Evolutionary conservation across 2,329 filamentous ascomycete species (phyloP), one percentile per base, ranked within the genome.

Genomic region (Colletotrichum tabaci): DNA sequence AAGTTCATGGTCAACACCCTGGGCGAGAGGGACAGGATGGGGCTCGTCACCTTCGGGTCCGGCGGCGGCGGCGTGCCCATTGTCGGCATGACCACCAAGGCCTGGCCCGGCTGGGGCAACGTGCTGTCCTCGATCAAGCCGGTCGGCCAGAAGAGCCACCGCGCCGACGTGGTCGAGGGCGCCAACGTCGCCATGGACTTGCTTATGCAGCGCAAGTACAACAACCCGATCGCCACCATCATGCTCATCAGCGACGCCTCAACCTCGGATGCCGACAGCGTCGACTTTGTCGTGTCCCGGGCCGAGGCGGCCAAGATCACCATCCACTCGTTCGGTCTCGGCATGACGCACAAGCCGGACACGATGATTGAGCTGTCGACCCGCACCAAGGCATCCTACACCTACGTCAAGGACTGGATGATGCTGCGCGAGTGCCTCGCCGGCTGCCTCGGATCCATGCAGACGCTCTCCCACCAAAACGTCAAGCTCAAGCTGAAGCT

Each of bases 381-480:
- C 8, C 90, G 95, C 72, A 99, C 96, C 4, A 99, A 98, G 84
- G 96, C 95, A 5, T 97, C 95, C 1, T 99, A 98, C 79, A 97
- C 95, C 1, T 99, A 98, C 78, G 95, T 99, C 76, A 99, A 98
- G 83, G 96, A 99, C 81, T 99, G 96, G 96, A 98, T 98, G 96
- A 99, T 98, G 96, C 88, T 99, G 46, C 92, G 96, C 38, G 96
- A 99, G 81, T 98, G 96, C 80, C 88, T 98, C 55, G 96, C 95
- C 30, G 96, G 96, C 53, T 98, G 96, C 78, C 86, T 99, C 38
- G 96, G 96, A 57, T 92, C 94, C 16, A 89, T 98, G 79, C 96
- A 99, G 82, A 95, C 94, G 2, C 92, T 94, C 38, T 98, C 96
- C n/a, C 96, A 99, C 80, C 96, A 98, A 80, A 98, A 98, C 78